Evolutionary conservation across 176 grass and related monocot genomes (phyloP), one percentile per base, ranked within the genome.

Genomic region (bread wheat (Triticum aestivum)): DNA sequence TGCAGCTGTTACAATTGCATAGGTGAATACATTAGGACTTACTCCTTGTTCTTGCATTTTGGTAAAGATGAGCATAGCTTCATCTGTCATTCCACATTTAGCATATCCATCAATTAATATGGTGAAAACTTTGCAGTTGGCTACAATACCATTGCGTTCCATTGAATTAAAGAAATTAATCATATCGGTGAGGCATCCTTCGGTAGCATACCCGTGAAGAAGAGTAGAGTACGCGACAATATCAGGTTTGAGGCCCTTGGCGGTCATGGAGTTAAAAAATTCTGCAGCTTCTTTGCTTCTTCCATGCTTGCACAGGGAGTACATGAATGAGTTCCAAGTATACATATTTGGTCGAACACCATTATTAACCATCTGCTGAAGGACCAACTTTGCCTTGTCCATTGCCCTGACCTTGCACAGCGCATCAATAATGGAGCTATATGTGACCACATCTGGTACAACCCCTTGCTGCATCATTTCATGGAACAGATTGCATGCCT

Each of bases 81-180:
- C 70, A 26, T 44, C 2, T 5, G 26, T 26, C 39, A 44, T 73
- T 44, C 70, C 70, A 14, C 3, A 0, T 44, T 73, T 73, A 45
- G 70, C 38, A 73, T 73, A 73, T 73, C n/a, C 70, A 73, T 45
- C 38, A 73, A 73, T 73, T 26, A 45, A 45, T 26, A 73, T 73
- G 39, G 1, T 73, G 70, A 73, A 73, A 73, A 73, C 5, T 8
- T 2, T 12, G 5, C 2, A 4, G 70, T 26, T 7, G 11, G 70
- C 39, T 26, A 24, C 70, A 44, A 73, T 73, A 45, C n/a, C 70
- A 4, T 45, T 73, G 70, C 1, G 3, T 73, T 2, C 11, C 70
- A 73, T 45, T 44, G 70, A 3, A 45, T 26, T 24, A 73, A 73
- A 73, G 21, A 73, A 21, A 8, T 73, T 73, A 1, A 45, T 73